Evolutionary conservation across 2,329 filamentous ascomycete genomes (phyloP).

Genomic region (Colletotrichum limetticola): DNA sequence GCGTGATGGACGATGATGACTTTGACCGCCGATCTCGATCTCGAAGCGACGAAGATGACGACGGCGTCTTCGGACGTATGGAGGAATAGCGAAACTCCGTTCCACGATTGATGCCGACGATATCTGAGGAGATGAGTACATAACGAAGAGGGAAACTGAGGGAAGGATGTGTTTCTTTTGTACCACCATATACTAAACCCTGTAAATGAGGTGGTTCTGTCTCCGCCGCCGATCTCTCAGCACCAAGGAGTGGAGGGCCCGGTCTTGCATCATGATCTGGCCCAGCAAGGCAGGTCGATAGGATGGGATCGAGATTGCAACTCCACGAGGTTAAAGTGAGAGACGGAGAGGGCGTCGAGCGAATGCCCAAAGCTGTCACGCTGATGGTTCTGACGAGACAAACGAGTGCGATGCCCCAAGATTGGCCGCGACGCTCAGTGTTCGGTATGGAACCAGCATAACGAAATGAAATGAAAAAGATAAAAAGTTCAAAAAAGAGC

Average conservation of each 20-base stretch:
- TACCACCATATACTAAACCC: slow-evolving; percentile 54
- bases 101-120: slow-evolving; percentile 31
- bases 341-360: slow-evolving; percentile 72
- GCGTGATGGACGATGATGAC: slow-evolving; percentile 73
- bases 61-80: slow-evolving; percentile 96
- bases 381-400: slow-evolving; percentile 39
- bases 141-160: slow-evolving; percentile 38
- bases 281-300: slow-evolving; percentile 27
- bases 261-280: slow-evolving; percentile 38
- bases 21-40: slow-evolving; percentile 70
- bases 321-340: slow-evolving; percentile 80
- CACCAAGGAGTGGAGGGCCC: slow-evolving; percentile 74
- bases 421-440: slow-evolving; percentile 29
- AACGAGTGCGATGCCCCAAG: slow-evolving; percentile 28
- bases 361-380: slow-evolving; percentile 54
- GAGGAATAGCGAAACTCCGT: slow-evolving; percentile 72
- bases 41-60: slow-evolving; percentile 88
- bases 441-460: slow-evolving; percentile 26
- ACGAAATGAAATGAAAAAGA: slow-evolving; percentile 26
- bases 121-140: slow-evolving; percentile 35
- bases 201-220: slow-evolving; percentile 64
- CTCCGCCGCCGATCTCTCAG: slow-evolving; percentile 73
- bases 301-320: slow-evolving; percentile 50
- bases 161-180: slow-evolving; percentile 58
- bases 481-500: slow-evolving; percentile 13